A percentile compares a stretch with the other conserved stretches of the same genome.
Conservation (phyloP, 176 grass and related monocot genomes). For the Leersia perrieri region DNA sequence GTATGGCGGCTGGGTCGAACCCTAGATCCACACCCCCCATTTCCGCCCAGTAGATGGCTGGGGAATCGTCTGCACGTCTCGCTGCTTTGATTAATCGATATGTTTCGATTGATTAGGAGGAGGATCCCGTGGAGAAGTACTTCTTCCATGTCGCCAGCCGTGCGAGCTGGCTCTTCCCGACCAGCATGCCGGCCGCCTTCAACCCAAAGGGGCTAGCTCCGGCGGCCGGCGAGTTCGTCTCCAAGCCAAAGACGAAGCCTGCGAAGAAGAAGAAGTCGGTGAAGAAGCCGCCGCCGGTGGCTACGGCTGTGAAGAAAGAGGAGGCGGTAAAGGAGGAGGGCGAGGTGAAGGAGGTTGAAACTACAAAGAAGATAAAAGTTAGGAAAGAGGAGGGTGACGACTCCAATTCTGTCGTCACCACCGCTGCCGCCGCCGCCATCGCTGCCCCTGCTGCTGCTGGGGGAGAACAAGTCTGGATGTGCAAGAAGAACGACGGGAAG, state of each 20-base stretch:
- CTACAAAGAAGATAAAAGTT: slow-evolving; percentile 4
- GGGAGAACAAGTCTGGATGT: neutral
- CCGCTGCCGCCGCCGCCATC: neutral
- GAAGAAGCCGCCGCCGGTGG: neutral
- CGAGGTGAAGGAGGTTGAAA: neutral
- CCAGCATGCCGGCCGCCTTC: neutral
- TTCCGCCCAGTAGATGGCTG: neutral
- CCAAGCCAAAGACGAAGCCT: neutral
- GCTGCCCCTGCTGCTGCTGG: neutral
- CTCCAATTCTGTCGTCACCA: too few relatives aligned
- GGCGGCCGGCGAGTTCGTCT: neutral
- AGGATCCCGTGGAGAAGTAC: slow-evolving; percentile 29
- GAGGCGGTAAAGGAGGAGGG: neutral
- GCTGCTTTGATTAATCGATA: neutral
- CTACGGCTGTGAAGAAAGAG: neutral
- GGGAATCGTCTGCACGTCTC: neutral
- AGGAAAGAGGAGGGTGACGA: slow-evolving; percentile 3
- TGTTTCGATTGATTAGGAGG: slow-evolving; percentile 30
- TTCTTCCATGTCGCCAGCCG: slow-evolving; percentile 7
- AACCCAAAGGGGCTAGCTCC: neutral
- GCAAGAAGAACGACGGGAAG: slow-evolving; percentile 58
- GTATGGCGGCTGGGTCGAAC: slow-evolving; percentile 17
- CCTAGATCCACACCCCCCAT: slow-evolving; percentile 39
- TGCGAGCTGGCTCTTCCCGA: slow-evolving; percentile 29
- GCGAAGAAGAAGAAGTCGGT: neutral